Conservation (phyloP, 2,329 filamentous ascomycete species). For the Neonectria neomacrospora region DNA sequence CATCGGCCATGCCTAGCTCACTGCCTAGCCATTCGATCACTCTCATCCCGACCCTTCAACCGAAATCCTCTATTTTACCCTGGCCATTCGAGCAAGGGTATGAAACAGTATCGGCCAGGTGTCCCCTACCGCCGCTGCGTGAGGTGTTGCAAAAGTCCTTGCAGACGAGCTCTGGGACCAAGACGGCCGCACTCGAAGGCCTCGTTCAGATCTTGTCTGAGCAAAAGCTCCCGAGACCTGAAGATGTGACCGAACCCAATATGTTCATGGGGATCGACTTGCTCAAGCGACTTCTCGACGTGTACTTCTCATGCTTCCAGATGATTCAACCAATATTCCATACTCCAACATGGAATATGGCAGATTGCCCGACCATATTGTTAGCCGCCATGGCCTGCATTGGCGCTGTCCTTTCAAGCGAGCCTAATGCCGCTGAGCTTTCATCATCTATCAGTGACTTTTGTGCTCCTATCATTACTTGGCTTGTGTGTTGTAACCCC, state of each 20-base stretch:
- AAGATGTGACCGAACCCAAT: slow-evolving; percentile 27
- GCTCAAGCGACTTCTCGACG: slow-evolving; percentile 38
- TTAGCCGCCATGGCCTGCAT: slow-evolving; percentile 47
- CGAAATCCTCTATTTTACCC: slow-evolving; percentile 12
- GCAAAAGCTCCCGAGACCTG: slow-evolving; percentile 28
- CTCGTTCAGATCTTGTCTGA: slow-evolving; percentile 41
- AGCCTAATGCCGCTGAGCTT: slow-evolving; percentile 28
- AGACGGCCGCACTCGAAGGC: slow-evolving; percentile 26
- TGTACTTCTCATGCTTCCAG: slow-evolving; percentile 45
- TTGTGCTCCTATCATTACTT: slow-evolving; percentile 44
- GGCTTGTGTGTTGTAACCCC: slow-evolving; percentile 37
- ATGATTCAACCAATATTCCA: slow-evolving; percentile 46
- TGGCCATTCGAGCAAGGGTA: slow-evolving; percentile 40
- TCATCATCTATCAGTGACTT: slow-evolving; percentile 40
- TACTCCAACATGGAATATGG: slow-evolving; percentile 43
- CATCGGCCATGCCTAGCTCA: background rate
- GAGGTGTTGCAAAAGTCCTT: slow-evolving; percentile 32
- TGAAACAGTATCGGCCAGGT: slow-evolving; percentile 24
- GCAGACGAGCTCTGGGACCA: background rate
- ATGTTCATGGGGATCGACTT: slow-evolving; percentile 34
- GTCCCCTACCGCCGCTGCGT: slow-evolving; percentile 33
- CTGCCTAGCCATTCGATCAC: background rate
- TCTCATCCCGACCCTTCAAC: background rate
- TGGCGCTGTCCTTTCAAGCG: slow-evolving; percentile 40
- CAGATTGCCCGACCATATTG: slow-evolving; percentile 38